Percentiles rank a stretch among this genome's conserved stretches.
Evolutionary conservation across 140 eudicot species (phyloP).

Genomic region (Anethum foeniculum): DNA sequence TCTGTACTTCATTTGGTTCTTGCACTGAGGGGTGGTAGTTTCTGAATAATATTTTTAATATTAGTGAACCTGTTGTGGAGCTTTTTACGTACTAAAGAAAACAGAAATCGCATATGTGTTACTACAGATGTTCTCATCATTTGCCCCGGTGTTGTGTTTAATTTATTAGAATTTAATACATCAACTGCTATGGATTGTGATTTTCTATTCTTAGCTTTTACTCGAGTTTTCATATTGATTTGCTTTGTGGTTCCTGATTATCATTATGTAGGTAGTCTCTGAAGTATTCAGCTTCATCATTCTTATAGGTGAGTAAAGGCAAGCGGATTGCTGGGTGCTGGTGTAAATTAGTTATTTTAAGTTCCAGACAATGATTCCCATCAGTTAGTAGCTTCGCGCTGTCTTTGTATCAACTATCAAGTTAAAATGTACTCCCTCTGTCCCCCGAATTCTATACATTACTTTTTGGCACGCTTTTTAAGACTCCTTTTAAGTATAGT

Average conservation of each 20-base stretch:
- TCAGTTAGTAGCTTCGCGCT: background rate
- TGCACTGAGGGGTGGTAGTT: slow-evolving; percentile 72
- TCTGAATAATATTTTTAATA: background rate
- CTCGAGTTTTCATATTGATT: background rate
- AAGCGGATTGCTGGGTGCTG: background rate
- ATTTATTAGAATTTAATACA: background rate
- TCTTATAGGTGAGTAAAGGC: background rate
- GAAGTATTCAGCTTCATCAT: background rate
- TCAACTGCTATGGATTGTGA: background rate
- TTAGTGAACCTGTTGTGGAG: background rate
- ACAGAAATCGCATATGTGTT: background rate
- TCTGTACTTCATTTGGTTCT: slow-evolving; percentile 92
- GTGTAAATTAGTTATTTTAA: background rate
- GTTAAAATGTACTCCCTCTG: too few relatives aligned
- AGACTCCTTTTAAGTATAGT: too few relatives aligned
- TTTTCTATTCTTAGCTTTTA: background rate
- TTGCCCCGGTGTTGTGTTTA: background rate
- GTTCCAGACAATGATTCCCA: background rate
- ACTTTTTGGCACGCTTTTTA: too few relatives aligned
- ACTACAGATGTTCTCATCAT: background rate
- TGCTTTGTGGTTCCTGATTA: background rate
- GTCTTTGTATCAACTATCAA: background rate
- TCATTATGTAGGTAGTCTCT: background rate
- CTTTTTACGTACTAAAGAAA: slow-evolving; percentile 4
- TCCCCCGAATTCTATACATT: too few relatives aligned